Evolutionary conservation across 768 basidiomycete genomes (phyloP).

Genomic region (Cyathus striatus): DNA sequence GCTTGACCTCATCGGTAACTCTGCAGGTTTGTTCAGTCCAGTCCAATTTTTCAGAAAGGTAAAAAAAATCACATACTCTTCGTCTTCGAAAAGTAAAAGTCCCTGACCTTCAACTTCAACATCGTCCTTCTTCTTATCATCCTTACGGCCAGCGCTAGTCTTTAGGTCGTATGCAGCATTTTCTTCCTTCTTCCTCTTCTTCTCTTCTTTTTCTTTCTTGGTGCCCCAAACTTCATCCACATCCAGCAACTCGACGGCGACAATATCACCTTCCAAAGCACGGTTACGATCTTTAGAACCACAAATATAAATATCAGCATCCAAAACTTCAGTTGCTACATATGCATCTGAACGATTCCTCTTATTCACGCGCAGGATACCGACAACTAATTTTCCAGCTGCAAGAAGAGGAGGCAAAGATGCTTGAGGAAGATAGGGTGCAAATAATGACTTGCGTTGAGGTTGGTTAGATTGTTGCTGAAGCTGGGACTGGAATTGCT

Average conservation of each 20-base stretch:
- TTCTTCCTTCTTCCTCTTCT: constrained; percentile 99
- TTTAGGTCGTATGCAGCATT: constrained; percentile 91
- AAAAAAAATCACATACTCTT: constrained; percentile 57
- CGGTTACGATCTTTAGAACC: constrained; percentile 98
- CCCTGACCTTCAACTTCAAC: constrained; percentile 99
- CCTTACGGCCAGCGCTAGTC: constrained; percentile 70
- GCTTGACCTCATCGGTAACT: constrained; percentile 97
- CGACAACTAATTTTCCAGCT: constrained; percentile 96
- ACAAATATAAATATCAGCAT: constrained; percentile 98
- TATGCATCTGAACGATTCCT: constrained; percentile 98
- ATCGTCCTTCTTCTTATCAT: constrained; percentile 99
- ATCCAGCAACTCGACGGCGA: constrained; percentile 95
- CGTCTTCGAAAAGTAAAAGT: constrained; percentile 93
- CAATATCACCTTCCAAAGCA: constrained; percentile 96
- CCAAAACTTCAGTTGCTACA: constrained; percentile 95
- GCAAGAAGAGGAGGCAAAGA: constrained; percentile 94
- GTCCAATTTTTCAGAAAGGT: not conserved
- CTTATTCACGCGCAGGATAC: constrained; percentile 96
- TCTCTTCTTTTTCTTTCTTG: constrained; percentile 99
- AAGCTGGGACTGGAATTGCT: constrained; percentile 92
- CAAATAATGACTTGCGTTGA: constrained; percentile 96
- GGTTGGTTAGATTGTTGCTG: constrained; percentile 91
- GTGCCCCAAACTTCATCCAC: constrained; percentile 98
- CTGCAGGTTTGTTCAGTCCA: constrained; percentile 29
- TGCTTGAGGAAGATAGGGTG: constrained; percentile 96